phyloP scores from a whole-genome alignment of 768 basidiomycete genomes.

The Cytidiella melzeri region DNA sequence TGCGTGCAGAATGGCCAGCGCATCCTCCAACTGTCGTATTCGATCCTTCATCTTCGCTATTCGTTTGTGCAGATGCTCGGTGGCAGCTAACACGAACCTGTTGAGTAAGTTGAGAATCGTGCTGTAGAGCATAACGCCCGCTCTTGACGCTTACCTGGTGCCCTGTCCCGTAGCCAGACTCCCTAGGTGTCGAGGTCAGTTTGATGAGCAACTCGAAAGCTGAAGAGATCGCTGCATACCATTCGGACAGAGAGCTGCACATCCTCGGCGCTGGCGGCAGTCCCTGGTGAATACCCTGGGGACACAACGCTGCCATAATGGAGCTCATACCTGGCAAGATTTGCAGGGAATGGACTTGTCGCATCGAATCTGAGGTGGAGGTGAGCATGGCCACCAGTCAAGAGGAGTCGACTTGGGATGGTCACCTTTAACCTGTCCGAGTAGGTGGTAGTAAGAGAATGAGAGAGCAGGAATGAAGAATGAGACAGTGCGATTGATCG shows the following conservation, averaged over 20 bases:
- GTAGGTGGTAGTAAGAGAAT: not conserved
- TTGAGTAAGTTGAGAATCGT: not conserved
- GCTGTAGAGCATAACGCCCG: not conserved
- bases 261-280: conserved; percentile 51
- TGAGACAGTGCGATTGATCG: conserved; percentile 35
- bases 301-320: conserved; percentile 12
- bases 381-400: not conserved
- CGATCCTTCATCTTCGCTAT: conserved; percentile 62
- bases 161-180: conserved; percentile 78
- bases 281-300: conserved; percentile 3
- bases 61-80: conserved; percentile 58
- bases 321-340: conserved; percentile 65
- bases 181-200: conserved; percentile 32
- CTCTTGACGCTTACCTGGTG: conserved; percentile 42
- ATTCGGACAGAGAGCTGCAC: conserved; percentile 66
- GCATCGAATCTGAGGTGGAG: conserved; percentile 55
- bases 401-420: not conserved
- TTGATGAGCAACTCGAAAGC: not conserved
- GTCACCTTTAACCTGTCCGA: conserved; percentile 23
- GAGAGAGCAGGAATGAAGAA: too few relatives aligned
- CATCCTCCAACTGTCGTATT: conserved; percentile 65
- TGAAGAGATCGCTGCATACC: conserved; percentile 37
- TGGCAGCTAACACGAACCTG: conserved; percentile 63
- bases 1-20: conserved; percentile 53
- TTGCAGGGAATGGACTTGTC: conserved; percentile 79